Evolutionary conservation across 2,329 filamentous ascomycete species (phyloP).

Genomic region (Zymoseptoria tritici): DNA sequence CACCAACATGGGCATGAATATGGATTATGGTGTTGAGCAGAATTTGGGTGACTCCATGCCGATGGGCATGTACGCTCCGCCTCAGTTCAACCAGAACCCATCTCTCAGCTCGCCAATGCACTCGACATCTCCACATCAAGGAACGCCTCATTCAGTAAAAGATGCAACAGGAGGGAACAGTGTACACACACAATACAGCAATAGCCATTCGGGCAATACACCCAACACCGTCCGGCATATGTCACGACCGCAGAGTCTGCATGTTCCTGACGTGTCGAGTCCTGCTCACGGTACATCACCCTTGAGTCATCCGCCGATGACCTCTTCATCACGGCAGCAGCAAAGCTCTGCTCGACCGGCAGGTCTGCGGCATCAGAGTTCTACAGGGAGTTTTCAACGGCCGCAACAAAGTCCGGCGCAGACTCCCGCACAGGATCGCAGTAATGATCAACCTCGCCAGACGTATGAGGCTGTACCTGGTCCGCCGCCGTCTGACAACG

Average conservation of each 20-base stretch:
- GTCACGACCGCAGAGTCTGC: constrained; percentile 23
- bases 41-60: constrained; percentile 17
- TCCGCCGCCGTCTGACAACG: background rate
- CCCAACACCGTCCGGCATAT: constrained; percentile 13
- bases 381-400: constrained; percentile 13
- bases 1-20: constrained; percentile 34
- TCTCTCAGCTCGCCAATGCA: constrained; percentile 36
- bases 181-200: constrained; percentile 25
- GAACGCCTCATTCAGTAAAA: constrained; percentile 23
- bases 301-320: constrained; percentile 9
- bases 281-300: constrained; percentile 16
- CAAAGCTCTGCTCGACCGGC: background rate
- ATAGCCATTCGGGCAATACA: constrained; percentile 8
- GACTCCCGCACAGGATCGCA: constrained; percentile 26
- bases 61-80: constrained; percentile 33
- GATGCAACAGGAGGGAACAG: constrained; percentile 22
- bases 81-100: constrained; percentile 34
- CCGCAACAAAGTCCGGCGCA: constrained; percentile 27
- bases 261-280: constrained; percentile 17
- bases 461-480: background rate
- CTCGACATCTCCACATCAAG: constrained; percentile 10
- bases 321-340: constrained; percentile 1
- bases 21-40: constrained; percentile 34
- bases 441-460: constrained; percentile 11
- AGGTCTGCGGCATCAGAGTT: background rate